phyloP scores from a whole-genome alignment of 163 green algal species.

The Chloroidium sp. region DNA sequence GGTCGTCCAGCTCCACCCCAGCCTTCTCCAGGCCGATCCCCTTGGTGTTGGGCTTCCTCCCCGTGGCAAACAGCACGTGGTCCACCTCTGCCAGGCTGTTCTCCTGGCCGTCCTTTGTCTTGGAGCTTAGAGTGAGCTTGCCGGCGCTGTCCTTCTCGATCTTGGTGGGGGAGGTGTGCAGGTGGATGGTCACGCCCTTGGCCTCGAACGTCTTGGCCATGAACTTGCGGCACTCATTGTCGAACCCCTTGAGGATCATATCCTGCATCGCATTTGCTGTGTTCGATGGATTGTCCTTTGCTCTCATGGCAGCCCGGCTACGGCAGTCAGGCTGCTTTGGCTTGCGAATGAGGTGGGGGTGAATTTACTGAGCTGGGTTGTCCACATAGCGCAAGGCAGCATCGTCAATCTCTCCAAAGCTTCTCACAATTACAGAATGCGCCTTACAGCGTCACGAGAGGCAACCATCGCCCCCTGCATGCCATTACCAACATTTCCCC shows the following conservation, averaged over 20 bases:
- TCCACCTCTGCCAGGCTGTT: conserved; percentile 14
- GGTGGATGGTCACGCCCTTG: conserved; percentile 47
- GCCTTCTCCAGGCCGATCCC: conserved; percentile 67
- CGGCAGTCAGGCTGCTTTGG: no score
- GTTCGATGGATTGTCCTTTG: no score
- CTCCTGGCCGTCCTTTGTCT: conserved; percentile 12
- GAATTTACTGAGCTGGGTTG: no score
- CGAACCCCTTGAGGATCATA: conserved; percentile 35
- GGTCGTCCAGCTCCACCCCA: conserved; percentile 55
- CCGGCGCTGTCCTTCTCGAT: conserved; percentile 9
- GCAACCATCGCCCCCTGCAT: no score
- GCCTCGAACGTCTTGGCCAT: conserved; percentile 63
- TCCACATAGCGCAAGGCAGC: no score
- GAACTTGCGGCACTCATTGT: conserved; percentile 47
- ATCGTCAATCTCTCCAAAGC: no score
- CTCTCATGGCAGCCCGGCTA: no score
- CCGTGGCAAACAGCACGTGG: conserved; percentile 67
- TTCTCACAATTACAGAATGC: no score
- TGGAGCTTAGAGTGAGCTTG: conserved; percentile 15
- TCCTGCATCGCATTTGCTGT: no score
- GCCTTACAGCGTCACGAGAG: no score
- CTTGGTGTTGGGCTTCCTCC: conserved; percentile 65
- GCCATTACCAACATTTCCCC: no score
- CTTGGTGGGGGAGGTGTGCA: conserved; percentile 13
- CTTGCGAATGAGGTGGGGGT: no score